A percentile compares a stretch with the other conserved stretches of the same genome.
Evolutionary conservation across 2,329 filamentous ascomycete genomes (phyloP).

Genomic region (Botrytis paeoniae): DNA sequence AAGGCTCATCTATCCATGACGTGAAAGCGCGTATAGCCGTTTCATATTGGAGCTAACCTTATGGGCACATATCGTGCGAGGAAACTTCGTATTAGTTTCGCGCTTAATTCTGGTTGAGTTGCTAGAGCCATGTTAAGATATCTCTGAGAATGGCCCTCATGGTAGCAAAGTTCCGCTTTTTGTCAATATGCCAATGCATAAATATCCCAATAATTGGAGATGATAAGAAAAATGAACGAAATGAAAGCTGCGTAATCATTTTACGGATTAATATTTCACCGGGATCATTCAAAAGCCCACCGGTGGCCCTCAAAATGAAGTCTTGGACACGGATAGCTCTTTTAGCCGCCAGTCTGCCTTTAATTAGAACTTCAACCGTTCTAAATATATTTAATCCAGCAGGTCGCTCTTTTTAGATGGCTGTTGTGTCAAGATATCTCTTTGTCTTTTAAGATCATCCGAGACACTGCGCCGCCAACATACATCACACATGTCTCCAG

Average conservation of each 20-base stretch:
- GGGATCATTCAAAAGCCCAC: neutral
- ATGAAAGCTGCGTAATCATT: neutral
- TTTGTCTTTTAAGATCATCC: neutral
- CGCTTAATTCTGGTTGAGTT: neutral
- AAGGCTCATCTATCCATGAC: neutral
- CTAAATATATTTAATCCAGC: neutral
- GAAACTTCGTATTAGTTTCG: neutral
- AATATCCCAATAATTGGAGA: neutral
- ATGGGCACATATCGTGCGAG: neutral
- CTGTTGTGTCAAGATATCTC: too few relatives aligned
- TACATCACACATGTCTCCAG: neutral
- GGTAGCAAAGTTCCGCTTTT: neutral
- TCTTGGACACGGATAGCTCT: neutral
- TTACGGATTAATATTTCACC: slow-evolving; percentile 1
- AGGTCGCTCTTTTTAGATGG: neutral
- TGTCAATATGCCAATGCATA: neutral
- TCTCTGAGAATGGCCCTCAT: neutral
- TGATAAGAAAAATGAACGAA: neutral
- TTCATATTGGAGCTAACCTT: neutral
- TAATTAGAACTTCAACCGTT: neutral
- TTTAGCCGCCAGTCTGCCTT: neutral
- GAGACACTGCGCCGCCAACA: neutral
- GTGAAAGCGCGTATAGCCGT: neutral
- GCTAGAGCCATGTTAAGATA: neutral
- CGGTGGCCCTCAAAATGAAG: neutral